Percentiles rank a stretch among this genome's conserved stretches.
Evolutionary conservation across 73 alveolate species (phyloP).

Genomic region (Paramecium sonneborni): DNA sequence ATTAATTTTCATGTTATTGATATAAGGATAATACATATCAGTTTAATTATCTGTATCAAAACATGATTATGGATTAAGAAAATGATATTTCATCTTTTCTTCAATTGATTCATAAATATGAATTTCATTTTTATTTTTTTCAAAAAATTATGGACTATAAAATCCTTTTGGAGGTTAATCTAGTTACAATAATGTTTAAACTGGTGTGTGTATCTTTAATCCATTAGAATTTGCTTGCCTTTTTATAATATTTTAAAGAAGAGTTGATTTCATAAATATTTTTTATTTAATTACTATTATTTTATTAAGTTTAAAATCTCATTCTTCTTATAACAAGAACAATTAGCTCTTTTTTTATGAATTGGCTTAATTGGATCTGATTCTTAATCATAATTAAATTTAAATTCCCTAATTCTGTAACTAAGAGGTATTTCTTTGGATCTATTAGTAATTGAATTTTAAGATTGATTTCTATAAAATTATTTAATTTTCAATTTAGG

Average conservation of each 20-base stretch:
- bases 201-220: background rate
- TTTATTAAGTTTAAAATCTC: background rate
- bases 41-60: background rate
- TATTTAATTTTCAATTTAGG: background rate
- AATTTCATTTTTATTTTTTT: background rate
- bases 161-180: background rate
- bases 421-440: background rate
- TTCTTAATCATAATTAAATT: background rate
- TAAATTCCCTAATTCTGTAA: background rate
- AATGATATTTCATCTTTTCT: background rate
- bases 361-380: background rate
- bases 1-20: background rate
- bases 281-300: background rate
- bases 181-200: background rate
- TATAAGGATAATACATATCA: conserved; percentile 5
- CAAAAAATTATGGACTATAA: background rate
- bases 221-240: background rate
- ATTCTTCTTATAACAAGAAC: background rate
- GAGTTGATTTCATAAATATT: background rate
- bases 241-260: background rate
- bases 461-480: background rate
- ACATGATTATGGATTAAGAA: background rate
- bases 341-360: background rate
- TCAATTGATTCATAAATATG: background rate
- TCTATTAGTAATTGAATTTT: background rate